phyloP scores from a whole-genome alignment of 768 basidiomycete genomes.

The Gymnopilus dilepis region DNA sequence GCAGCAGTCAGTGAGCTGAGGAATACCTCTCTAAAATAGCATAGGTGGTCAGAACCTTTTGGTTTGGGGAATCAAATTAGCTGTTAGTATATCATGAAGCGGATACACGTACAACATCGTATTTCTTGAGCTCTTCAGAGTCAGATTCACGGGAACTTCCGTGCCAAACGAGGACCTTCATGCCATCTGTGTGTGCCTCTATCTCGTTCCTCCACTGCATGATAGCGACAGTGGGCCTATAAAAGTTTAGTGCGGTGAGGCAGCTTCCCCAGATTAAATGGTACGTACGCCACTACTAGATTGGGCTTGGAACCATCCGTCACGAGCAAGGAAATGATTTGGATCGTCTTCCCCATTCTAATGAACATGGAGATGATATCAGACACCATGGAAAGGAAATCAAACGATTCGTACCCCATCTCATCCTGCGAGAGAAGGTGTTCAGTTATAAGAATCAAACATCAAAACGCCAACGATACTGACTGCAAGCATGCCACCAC shows the following conservation, averaged over 20 bases:
- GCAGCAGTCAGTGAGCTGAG: background rate
- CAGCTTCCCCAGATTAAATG: background rate
- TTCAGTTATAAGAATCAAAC: background rate
- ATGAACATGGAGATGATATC: slow-evolving; percentile 12
- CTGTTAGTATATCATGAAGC: background rate
- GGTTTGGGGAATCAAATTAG: background rate
- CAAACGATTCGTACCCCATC: slow-evolving; percentile 72
- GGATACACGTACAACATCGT: slow-evolving; percentile 73
- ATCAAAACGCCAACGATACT: slow-evolving; percentile 31
- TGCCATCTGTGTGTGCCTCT: slow-evolving; percentile 77
- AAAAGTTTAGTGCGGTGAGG: background rate
- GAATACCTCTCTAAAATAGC: slow-evolving; percentile 76
- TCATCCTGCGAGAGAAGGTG: slow-evolving; percentile 64
- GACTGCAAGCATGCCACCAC: slow-evolving; percentile 92
- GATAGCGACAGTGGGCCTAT: slow-evolving; percentile 54
- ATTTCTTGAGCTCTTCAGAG: slow-evolving; percentile 72
- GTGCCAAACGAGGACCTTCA: slow-evolving; percentile 94
- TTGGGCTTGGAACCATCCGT: slow-evolving; percentile 82
- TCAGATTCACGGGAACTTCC: slow-evolving; percentile 76
- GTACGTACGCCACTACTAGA: slow-evolving; percentile 89
- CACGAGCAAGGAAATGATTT: slow-evolving; percentile 90
- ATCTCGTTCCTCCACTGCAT: slow-evolving; percentile 97
- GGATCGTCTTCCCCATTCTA: slow-evolving; percentile 96
- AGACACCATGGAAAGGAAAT: background rate
- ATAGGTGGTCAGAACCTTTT: slow-evolving; percentile 82